Percentiles rank a stretch among this genome's conserved stretches.
Evolutionary conservation across 1,284 basidiomycete genomes (phyloP).

Genomic region (Leccinum subspadiceum): DNA sequence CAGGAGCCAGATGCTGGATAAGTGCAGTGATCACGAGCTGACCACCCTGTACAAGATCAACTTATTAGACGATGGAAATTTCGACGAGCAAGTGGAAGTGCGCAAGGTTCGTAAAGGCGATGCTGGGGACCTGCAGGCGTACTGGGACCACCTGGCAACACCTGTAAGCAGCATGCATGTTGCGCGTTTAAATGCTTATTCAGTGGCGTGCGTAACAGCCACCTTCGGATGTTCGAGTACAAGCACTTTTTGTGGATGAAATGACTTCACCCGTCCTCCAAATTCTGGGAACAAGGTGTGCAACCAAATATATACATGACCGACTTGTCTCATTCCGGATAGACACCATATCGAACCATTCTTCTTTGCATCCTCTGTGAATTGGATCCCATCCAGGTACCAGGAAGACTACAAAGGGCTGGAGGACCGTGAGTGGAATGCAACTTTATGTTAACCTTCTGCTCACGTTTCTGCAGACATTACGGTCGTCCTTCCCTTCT

Average conservation of each 20-base stretch:
- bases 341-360: slow-evolving; percentile 49
- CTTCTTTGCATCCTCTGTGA: slow-evolving; percentile 54
- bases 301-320: background rate
- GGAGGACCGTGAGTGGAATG: slow-evolving; percentile 44
- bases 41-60: slow-evolving; percentile 42
- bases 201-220: slow-evolving; percentile 26
- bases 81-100: slow-evolving; percentile 12
- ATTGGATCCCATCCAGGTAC: slow-evolving; percentile 55
- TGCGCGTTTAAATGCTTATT: background rate
- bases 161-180: slow-evolving; percentile 19
- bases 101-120: slow-evolving; percentile 10
- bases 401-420: slow-evolving; percentile 40
- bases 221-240: slow-evolving; percentile 36
- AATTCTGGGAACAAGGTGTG: slow-evolving; percentile 51
- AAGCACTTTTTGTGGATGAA: slow-evolving; percentile 50
- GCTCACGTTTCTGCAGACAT: slow-evolving; percentile 36
- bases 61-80: slow-evolving; percentile 37
- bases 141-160: slow-evolving; percentile 20
- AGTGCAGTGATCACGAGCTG: slow-evolving; percentile 19
- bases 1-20: slow-evolving; percentile 38
- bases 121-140: slow-evolving; percentile 2
- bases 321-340: slow-evolving; percentile 3
- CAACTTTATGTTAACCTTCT: background rate
- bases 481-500: slow-evolving; percentile 49
- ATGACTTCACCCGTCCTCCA: slow-evolving; percentile 45